phyloP scores from a whole-genome alignment of 2,329 filamentous ascomycete genomes.

The Emmonsiellopsis sp. region DNA sequence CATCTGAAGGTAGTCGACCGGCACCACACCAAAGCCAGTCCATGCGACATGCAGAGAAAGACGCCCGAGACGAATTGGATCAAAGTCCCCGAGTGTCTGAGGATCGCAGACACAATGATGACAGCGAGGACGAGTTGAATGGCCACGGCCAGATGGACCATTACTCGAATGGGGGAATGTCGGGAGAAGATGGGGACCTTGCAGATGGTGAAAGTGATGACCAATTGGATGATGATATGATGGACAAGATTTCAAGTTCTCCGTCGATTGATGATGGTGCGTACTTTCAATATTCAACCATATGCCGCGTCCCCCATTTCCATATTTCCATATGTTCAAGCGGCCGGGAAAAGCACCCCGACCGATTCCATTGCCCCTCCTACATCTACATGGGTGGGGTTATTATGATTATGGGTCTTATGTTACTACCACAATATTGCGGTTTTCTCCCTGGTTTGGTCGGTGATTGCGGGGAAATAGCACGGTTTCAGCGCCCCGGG shows the following conservation, averaged over 20 bases:
- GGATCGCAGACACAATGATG: conserved; percentile 35
- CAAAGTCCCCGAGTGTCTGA: conserved; percentile 54
- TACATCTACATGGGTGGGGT: no score
- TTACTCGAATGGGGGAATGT: background rate
- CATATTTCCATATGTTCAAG: conserved; percentile 13
- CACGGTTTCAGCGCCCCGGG: conserved; percentile 22
- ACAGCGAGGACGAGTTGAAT: conserved; percentile 23
- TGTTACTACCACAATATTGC: no score
- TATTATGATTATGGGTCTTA: background rate
- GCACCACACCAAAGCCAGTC: conserved; percentile 80
- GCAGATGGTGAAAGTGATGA: conserved; percentile 48
- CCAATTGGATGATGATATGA: conserved; percentile 81
- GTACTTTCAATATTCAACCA: conserved; percentile 33
- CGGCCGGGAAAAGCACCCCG: no score
- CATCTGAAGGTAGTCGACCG: conserved; percentile 45
- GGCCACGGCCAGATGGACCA: conserved; percentile 3
- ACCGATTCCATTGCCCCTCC: no score
- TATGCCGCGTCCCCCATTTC: conserved; percentile 26
- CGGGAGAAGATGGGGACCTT: conserved; percentile 21
- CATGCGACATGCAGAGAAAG: conserved; percentile 68
- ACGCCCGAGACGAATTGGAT: conserved; percentile 62
- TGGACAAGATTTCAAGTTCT: conserved; percentile 98
- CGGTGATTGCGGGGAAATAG: conserved; percentile 15
- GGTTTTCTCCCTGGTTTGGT: conserved; percentile 11
- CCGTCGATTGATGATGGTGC: conserved; percentile 98